Conservation (phyloP, 495 filamentous ascomycete genomes). For the Aspergillus campestris region DNA sequence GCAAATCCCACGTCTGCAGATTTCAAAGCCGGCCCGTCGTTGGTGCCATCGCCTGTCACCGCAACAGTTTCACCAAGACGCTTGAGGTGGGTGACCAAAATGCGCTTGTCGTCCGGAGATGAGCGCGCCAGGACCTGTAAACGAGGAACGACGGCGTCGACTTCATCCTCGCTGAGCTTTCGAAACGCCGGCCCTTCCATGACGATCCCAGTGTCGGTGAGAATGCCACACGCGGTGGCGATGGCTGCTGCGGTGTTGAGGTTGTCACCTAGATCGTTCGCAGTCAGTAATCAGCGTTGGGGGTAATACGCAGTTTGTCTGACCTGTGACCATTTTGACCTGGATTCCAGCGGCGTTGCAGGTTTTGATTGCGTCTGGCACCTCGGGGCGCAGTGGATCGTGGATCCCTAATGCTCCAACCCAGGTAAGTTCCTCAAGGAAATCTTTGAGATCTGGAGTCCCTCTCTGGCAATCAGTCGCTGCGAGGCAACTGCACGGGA, state of each 20-base stretch:
- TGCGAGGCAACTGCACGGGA: slow-evolving; percentile 37
- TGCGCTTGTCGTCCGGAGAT: slow-evolving; percentile 80
- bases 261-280: slow-evolving; percentile 50
- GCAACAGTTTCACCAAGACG: slow-evolving; percentile 71
- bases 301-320: too few relatives aligned
- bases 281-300: too few relatives aligned
- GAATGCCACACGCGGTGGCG: slow-evolving; percentile 75
- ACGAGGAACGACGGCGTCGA: slow-evolving; percentile 62
- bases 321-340: slow-evolving; percentile 76
- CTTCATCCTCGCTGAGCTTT: slow-evolving; percentile 58
- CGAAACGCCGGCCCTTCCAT: slow-evolving; percentile 84
- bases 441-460: slow-evolving; percentile 39
- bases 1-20: slow-evolving; percentile 89
- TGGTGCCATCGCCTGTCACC: slow-evolving; percentile 84
- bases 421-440: slow-evolving; percentile 53
- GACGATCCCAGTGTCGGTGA: slow-evolving; percentile 58
- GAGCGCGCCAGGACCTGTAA: slow-evolving; percentile 82
- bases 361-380: slow-evolving; percentile 61
- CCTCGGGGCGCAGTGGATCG: slow-evolving; percentile 62
- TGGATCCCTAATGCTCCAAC: slow-evolving; percentile 58
- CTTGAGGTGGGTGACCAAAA: slow-evolving; percentile 67
- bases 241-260: slow-evolving; percentile 74
- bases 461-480: slow-evolving; percentile 35
- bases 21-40: slow-evolving; percentile 80
- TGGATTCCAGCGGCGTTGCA: slow-evolving; percentile 73